These are phyloP conservation scores for Crepidotus sp. DNA, from an alignment of 1,284 basidiomycete species.

Conservation along the genomic window DNA sequence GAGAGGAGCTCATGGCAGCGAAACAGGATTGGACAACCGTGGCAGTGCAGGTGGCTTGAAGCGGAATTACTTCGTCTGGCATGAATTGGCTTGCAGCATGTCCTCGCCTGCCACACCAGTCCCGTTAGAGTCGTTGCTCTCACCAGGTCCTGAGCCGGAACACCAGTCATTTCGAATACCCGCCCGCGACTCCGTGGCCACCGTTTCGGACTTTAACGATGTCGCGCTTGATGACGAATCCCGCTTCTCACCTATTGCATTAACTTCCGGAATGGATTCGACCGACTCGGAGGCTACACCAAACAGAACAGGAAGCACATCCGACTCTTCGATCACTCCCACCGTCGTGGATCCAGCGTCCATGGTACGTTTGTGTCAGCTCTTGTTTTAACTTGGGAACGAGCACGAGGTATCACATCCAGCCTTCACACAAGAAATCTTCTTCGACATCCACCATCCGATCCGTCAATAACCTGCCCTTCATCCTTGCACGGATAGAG, in stretches of 20 bases:
- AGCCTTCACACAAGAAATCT: slow-evolving; percentile 46
- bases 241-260: slow-evolving; percentile 15
- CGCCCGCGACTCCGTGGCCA: slow-evolving; percentile 16
- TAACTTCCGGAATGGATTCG: slow-evolving; percentile 13
- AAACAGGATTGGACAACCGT: too few relatives aligned
- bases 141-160: slow-evolving; percentile 22
- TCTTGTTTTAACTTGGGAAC: background rate
- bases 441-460: slow-evolving; percentile 53
- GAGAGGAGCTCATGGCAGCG: too few relatives aligned
- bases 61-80: background rate
- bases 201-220: slow-evolving; percentile 51
- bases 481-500: slow-evolving; percentile 43
- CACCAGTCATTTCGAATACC: slow-evolving; percentile 8
- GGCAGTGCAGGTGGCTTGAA: too few relatives aligned
- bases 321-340: slow-evolving; percentile 10
- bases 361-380: slow-evolving; percentile 1
- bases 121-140: slow-evolving; percentile 34
- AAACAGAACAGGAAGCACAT: slow-evolving; percentile 7
- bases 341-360: slow-evolving; percentile 5
- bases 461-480: slow-evolving; percentile 42
- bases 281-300: background rate
- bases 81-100: slow-evolving; percentile 10
- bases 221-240: slow-evolving; percentile 51
- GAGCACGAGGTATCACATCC: slow-evolving; percentile 3
- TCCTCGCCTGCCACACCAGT: slow-evolving; percentile 9